Evolutionary conservation across 1,284 basidiomycete species (phyloP).

Genomic region (Trichosporon coremiiforme): DNA sequence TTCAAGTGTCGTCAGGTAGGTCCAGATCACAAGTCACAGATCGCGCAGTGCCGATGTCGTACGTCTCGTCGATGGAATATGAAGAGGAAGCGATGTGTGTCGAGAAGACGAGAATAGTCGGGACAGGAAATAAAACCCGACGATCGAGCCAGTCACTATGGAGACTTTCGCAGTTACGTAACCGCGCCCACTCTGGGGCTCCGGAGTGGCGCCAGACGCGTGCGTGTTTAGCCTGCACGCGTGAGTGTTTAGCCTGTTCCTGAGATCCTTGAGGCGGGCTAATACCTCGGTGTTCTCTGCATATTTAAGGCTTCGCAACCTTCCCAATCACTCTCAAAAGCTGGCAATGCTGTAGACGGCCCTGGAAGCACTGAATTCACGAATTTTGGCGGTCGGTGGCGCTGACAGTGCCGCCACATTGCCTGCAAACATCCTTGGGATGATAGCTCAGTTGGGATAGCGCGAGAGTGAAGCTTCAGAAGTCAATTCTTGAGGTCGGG

Average conservation of each 20-base stretch:
- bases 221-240: neutral
- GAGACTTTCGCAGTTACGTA: neutral
- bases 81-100: neutral
- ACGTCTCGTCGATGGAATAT: neutral
- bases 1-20: neutral
- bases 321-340: neutral
- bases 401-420: neutral
- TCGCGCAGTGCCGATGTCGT: neutral
- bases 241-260: neutral
- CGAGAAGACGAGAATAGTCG: neutral
- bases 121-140: slow-evolving; percentile 10
- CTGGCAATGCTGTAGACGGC: too few relatives aligned
- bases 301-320: too few relatives aligned
- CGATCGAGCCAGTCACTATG: neutral
- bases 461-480: slow-evolving; percentile 13
- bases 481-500: slow-evolving; percentile 13
- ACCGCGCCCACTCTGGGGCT: neutral
- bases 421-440: neutral
- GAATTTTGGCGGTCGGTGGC: too few relatives aligned
- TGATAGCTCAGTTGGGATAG: slow-evolving; percentile 13
- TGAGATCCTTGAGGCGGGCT: too few relatives aligned
- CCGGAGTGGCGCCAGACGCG: neutral
- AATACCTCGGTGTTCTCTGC: too few relatives aligned
- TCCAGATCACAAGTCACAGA: neutral
- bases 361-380: too few relatives aligned